Evolutionary conservation across 2,329 filamentous ascomycete genomes (phyloP).

Genomic region (Fusarium solani-melongenae): DNA sequence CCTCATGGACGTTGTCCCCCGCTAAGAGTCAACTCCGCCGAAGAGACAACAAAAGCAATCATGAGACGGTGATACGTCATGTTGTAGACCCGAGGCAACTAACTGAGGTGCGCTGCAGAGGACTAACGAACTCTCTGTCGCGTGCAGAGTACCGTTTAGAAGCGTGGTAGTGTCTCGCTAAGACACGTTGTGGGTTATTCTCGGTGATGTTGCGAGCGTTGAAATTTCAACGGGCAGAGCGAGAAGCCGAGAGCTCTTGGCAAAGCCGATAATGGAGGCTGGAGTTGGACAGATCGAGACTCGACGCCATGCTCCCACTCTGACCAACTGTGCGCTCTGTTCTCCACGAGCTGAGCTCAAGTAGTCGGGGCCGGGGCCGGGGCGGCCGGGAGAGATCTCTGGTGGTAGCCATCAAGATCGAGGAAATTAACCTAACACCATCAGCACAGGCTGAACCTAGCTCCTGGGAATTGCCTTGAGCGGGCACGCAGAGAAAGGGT

Average conservation of each 20-base stretch:
- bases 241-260: neutral
- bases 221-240: neutral
- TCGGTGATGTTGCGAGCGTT: conserved; percentile 5
- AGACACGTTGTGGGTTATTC: conserved; percentile 5
- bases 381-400: conserved; percentile 26
- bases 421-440: conserved; percentile 7
- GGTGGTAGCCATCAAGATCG: conserved; percentile 11
- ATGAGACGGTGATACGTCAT: conserved; percentile 26
- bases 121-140: conserved; percentile 3
- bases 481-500: neutral
- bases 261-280: neutral
- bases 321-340: neutral
- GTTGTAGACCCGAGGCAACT: conserved; percentile 5
- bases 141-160: neutral
- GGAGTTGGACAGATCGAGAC: conserved; percentile 15
- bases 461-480: neutral
- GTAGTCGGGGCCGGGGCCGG: conserved; percentile 11
- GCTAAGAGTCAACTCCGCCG: conserved; percentile 2
- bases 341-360: neutral
- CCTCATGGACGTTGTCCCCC: conserved; percentile 11
- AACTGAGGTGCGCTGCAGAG: neutral
- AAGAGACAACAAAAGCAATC: conserved; percentile 40
- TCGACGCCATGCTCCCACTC: conserved; percentile 32
- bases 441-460: conserved; percentile 5
- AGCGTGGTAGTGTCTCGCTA: conserved; percentile 7